A percentile compares a stretch with the other conserved stretches of the same genome.
phyloP scores from a whole-genome alignment of 2,329 filamentous ascomycete species.

The Phialocephala sp. region DNA sequence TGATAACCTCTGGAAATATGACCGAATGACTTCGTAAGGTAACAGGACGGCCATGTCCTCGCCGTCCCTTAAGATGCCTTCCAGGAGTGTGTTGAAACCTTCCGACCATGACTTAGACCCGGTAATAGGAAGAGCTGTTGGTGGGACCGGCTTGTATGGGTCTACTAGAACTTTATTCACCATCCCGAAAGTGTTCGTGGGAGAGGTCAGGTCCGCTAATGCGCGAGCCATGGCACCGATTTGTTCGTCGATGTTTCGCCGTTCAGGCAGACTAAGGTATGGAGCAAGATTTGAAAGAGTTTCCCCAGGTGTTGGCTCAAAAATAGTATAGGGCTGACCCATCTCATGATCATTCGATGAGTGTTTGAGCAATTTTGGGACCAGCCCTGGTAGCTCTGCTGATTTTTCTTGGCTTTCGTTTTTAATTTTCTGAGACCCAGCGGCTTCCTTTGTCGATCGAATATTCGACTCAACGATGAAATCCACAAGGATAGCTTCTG shows the following conservation, averaged over 20 bases:
- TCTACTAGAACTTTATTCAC: constrained; percentile 36
- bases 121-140: constrained; percentile 16
- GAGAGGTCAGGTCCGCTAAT: constrained; percentile 39
- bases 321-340: constrained; percentile 42
- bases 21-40: constrained; percentile 60
- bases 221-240: constrained; percentile 37
- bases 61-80: constrained; percentile 61
- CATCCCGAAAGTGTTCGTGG: constrained; percentile 40
- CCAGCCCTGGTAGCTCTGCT: constrained; percentile 23
- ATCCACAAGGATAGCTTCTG: constrained; percentile 40
- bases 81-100: constrained; percentile 62
- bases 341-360: constrained; percentile 40
- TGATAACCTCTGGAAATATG: constrained; percentile 55
- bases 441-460: constrained; percentile 13
- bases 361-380: constrained; percentile 43
- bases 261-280: constrained; percentile 37
- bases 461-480: constrained; percentile 35
- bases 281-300: constrained; percentile 37
- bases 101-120: constrained; percentile 56
- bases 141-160: constrained; percentile 20
- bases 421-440: constrained; percentile 11
- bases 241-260: constrained; percentile 37
- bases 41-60: constrained; percentile 65
- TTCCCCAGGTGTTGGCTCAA: constrained; percentile 33
- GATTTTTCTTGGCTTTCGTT: background rate